Evolutionary conservation across 371 early-diverging fungal genomes (phyloP), one percentile per base, ranked within the genome.

Genomic region (Rhizomucor pusillus): DNA sequence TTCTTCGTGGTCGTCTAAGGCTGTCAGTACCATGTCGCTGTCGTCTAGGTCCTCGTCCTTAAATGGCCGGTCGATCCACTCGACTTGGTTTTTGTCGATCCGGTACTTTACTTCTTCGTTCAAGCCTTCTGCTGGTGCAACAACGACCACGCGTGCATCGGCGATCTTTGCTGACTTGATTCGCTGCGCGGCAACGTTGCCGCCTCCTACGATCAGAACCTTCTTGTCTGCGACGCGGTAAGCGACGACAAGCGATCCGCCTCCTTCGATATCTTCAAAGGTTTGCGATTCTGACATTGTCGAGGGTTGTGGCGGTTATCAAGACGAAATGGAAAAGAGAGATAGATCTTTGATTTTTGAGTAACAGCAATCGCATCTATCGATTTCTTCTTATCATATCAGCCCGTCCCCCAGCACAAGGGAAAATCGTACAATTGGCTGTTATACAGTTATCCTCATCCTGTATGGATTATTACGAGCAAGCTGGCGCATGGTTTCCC

Each of bases 161-260:
- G 93, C 91, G 10, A 89, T 90, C 24, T 87, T 78, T 9, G 88
- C 82, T 39, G 87, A 89, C 51, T 85, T 80, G 13, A 90, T 87
- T 24, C 94, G 89, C 34, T 88, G 83, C 12, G 91, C 89, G 5
- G 94, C 93, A 10, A 88, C 88, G 46, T 77, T 67, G 20, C 89
- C 89, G 18, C 92, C 91, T 20, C 95, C 95, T 2, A 94, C 88
- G 57, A 94, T 85, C 16, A 94, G 73, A 19, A 92, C 84, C 23
- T 78, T 74, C 50, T 82, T 84, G 19, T 74, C 63, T 56, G 80
- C 80, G 36, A 84, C 78, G 65, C 85, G 84, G 80, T 88, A 93
- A 25, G 92, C 93, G 3, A 93, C 69, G 22, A 93, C 75, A 18
- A 93, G 79, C 0, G 92, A 92, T 1, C 85, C 93, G 1, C 91